Evolutionary conservation across 371 early-diverging fungal genomes (phyloP).

Genomic region (Mucor velutinosus): DNA sequence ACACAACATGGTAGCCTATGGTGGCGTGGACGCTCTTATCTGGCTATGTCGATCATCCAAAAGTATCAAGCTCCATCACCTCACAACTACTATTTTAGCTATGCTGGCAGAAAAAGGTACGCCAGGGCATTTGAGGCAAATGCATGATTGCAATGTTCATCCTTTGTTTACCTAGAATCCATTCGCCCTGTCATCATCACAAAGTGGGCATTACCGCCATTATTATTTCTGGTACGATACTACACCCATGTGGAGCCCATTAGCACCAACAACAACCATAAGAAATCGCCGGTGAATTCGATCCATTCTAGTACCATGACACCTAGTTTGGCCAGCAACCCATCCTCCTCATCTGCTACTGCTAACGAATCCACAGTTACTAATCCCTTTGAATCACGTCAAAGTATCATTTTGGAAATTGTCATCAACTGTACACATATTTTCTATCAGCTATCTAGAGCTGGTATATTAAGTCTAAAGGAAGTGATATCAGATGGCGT

Average conservation of each 20-base stretch:
- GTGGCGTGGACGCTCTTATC: slow-evolving; percentile 64
- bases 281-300: slow-evolving; percentile 12
- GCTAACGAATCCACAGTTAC: background rate
- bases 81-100: slow-evolving; percentile 57
- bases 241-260: slow-evolving; percentile 18
- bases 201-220: slow-evolving; percentile 52
- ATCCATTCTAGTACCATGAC: slow-evolving; percentile 10
- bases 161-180: slow-evolving; percentile 29
- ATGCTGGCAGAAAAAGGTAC: slow-evolving; percentile 50
- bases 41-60: slow-evolving; percentile 56
- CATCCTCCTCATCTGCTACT: background rate
- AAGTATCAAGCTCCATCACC: slow-evolving; percentile 51
- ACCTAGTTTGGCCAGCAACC: background rate
- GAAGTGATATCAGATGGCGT: slow-evolving; percentile 45
- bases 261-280: background rate
- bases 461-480: slow-evolving; percentile 44
- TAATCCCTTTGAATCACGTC: slow-evolving; percentile 5
- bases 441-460: slow-evolving; percentile 45
- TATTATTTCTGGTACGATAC: slow-evolving; percentile 37
- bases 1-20: slow-evolving; percentile 56
- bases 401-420: slow-evolving; percentile 37
- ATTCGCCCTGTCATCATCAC: slow-evolving; percentile 54
- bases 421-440: slow-evolving; percentile 49
- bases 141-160: background rate
- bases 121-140: background rate